Evolutionary conservation across 2,329 filamentous ascomycete genomes (phyloP).

Genomic region (Chaetoscypha palmicola): DNA sequence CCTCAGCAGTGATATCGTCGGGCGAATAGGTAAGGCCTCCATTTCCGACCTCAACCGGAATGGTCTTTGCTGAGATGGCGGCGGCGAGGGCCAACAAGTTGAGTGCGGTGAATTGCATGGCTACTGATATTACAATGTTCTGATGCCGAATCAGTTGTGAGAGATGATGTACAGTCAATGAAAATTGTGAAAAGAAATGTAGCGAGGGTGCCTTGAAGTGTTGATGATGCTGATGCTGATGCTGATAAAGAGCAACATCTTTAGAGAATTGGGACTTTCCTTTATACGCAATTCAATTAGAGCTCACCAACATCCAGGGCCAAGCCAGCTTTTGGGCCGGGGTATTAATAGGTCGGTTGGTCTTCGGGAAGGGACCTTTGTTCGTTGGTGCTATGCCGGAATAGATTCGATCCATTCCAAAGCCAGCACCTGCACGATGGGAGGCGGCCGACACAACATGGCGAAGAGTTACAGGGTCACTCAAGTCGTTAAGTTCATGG

Average conservation of each 20-base stretch:
- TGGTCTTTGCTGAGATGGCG: conserved; percentile 11
- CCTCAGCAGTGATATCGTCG: conserved; percentile 30
- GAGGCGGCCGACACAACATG: conserved; percentile 1
- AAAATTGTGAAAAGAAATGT: conserved; percentile 1
- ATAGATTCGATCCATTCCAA: conserved; percentile 5
- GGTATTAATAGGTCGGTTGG: not conserved
- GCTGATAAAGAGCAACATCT: not conserved
- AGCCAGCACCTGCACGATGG: not conserved
- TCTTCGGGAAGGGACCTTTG: not conserved
- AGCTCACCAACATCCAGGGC: no score
- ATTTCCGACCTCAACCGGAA: conserved; percentile 73
- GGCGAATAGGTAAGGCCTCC: conserved; percentile 77
- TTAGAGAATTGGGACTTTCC: conserved; percentile 1
- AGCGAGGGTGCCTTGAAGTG: conserved; percentile 5
- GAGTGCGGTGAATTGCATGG: conserved; percentile 18
- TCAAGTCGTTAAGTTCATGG: no score
- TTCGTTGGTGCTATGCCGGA: conserved; percentile 4
- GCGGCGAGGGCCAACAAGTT: conserved; percentile 13
- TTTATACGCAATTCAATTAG: conserved; percentile 7
- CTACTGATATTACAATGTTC: conserved; percentile 2
- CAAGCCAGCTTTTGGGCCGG: no score
- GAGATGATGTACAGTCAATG: not conserved
- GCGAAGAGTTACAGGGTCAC: no score
- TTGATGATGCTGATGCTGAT: conserved; percentile 1
- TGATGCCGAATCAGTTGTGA: not conserved